These are phyloP conservation scores for Kazachstania sp. DNA, from an alignment of 1,139 yeast genomes.

Conservation along the genomic window DNA sequence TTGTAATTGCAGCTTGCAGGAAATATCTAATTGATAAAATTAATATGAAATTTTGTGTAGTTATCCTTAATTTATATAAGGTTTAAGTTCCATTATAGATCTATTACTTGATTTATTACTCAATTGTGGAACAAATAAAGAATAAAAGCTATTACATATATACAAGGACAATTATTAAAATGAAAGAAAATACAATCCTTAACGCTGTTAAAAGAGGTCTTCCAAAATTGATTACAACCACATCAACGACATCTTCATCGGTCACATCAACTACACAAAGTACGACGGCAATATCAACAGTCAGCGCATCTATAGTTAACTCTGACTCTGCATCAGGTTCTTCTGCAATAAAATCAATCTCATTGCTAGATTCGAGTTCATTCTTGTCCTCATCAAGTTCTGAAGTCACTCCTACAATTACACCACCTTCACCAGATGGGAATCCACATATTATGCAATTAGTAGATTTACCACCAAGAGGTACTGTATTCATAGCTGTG, in stretches of 20 bases:
- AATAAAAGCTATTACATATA: neutral
- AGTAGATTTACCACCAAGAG: constrained; percentile 51
- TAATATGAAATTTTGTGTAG: no score
- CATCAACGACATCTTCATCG: neutral
- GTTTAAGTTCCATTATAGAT: no score
- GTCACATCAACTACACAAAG: neutral
- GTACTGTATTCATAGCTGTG: constrained; percentile 74
- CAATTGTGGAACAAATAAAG: no score
- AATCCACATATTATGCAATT: constrained; percentile 54
- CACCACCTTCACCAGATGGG: constrained; percentile 48
- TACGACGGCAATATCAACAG: neutral
- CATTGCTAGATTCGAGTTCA: constrained; percentile 8
- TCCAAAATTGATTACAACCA: constrained; percentile 3
- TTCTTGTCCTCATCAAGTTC: constrained; percentile 14
- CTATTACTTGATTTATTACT: no score
- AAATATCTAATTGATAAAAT: no score
- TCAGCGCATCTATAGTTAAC: neutral
- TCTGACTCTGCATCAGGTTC: neutral
- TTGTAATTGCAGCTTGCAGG: no score
- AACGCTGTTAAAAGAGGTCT: constrained; percentile 1
- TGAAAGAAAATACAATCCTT: neutral
- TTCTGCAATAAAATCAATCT: neutral
- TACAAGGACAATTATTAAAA: neutral
- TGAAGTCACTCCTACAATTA: constrained; percentile 41
- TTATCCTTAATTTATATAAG: no score